These are phyloP conservation scores for grape (Vitis vinifera) DNA, from an alignment of 164 flowering plant species.

Conservation along the genomic window DNA sequence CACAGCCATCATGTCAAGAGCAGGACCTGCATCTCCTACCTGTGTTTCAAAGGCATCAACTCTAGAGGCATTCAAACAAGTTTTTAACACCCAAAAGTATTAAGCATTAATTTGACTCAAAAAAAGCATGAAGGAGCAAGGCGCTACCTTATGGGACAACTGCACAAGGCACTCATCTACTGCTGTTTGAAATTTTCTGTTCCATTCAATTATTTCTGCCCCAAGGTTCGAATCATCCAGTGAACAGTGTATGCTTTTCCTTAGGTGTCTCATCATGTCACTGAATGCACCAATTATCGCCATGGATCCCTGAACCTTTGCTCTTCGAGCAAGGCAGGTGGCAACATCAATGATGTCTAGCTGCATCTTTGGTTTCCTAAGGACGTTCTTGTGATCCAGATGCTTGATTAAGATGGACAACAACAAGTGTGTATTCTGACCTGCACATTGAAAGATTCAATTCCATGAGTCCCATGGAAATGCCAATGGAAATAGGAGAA, in stretches of 20 bases:
- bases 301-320: slow-evolving; percentile 17
- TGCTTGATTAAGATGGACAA: slow-evolving; percentile 23
- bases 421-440: slow-evolving; percentile 23
- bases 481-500: too few species aligned
- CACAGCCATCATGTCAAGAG: slow-evolving; percentile 26
- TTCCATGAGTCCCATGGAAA: too few species aligned
- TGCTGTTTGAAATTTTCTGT: slow-evolving; percentile 11
- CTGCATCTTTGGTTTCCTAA: slow-evolving; percentile 21
- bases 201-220: slow-evolving; percentile 14
- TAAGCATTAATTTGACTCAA: too few species aligned
- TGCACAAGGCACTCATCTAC: slow-evolving; percentile 28
- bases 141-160: slow-evolving; percentile 21
- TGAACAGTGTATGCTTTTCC: slow-evolving; percentile 23
- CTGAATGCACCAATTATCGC: slow-evolving; percentile 24
- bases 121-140: background rate
- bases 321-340: slow-evolving; percentile 16
- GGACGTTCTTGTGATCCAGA: slow-evolving; percentile 24
- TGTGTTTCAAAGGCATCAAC: background rate
- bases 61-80: too few species aligned
- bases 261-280: slow-evolving; percentile 24
- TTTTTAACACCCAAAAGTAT: too few species aligned
- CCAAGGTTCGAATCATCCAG: slow-evolving; percentile 25
- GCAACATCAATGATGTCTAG: slow-evolving; percentile 19
- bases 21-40: slow-evolving; percentile 29
- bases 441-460: slow-evolving; percentile 4